Evolutionary conservation across 441 rosid species (phyloP).

Genomic region (Gossypium laxum): DNA sequence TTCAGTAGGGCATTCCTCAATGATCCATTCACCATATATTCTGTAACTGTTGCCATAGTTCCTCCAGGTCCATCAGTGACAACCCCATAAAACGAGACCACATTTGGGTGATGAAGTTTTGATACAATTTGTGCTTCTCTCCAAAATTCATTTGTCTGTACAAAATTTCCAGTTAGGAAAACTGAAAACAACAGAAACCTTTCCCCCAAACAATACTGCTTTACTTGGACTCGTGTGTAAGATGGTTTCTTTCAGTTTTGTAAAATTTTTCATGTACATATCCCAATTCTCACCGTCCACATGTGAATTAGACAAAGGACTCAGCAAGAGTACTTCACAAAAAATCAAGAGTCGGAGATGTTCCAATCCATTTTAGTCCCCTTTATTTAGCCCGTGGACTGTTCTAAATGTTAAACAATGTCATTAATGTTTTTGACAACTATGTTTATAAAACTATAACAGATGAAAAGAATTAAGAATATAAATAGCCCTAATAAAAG

Average conservation of each 20-base stretch:
- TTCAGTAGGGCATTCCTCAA: slow-evolving; percentile 46
- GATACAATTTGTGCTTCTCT: slow-evolving; percentile 63
- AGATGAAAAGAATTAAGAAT: not conserved
- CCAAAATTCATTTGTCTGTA: slow-evolving; percentile 69
- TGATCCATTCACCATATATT: slow-evolving; percentile 66
- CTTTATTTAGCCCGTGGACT: not conserved
- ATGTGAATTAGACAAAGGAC: not conserved
- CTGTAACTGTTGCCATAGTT: slow-evolving; percentile 62
- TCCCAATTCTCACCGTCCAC: not conserved
- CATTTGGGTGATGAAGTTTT: slow-evolving; percentile 66
- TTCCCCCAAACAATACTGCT: not conserved
- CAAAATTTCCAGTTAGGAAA: not conserved
- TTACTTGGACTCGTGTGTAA: not conserved
- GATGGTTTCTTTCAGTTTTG: not conserved
- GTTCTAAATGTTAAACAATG: not conserved
- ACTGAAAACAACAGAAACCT: not conserved
- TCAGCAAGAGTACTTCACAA: not conserved
- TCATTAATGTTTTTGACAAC: not conserved
- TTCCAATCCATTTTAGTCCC: not conserved
- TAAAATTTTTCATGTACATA: not conserved
- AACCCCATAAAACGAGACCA: slow-evolving; percentile 43
- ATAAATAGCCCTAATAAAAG: not conserved
- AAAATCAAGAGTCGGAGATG: not conserved
- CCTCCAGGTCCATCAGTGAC: slow-evolving; percentile 56
- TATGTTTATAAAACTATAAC: not conserved